A percentile compares a stretch with the other conserved stretches of the same genome.
These are phyloP conservation scores for Akanthomyces lecanii DNA, from an alignment of 2,329 filamentous ascomycete genomes.

Conservation along the genomic window DNA sequence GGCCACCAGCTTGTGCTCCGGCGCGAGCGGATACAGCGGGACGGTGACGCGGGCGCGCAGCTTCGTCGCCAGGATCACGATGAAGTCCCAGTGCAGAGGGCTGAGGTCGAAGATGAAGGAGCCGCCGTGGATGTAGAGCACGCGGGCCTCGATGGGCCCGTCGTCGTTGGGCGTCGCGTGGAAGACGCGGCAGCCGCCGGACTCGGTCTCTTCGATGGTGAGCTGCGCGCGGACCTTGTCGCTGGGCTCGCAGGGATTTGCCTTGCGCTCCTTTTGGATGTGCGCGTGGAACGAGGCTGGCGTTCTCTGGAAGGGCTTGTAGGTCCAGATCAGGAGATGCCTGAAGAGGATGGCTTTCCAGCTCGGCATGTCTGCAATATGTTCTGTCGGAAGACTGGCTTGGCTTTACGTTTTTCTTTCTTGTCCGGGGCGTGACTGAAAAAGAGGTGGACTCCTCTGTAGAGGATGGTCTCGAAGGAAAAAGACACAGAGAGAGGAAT, in stretches of 20 bases:
- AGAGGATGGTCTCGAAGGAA: too few relatives aligned
- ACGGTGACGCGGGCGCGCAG: slow-evolving; percentile 30
- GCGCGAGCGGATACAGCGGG: slow-evolving; percentile 31
- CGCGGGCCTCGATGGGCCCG: slow-evolving; percentile 25
- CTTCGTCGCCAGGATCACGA: slow-evolving; percentile 26
- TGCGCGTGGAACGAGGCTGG: neutral
- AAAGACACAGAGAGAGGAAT: too few relatives aligned
- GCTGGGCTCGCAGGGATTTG: neutral
- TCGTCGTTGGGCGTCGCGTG: slow-evolving; percentile 28
- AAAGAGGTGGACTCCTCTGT: too few relatives aligned
- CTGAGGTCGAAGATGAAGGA: neutral
- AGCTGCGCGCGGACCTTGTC: slow-evolving; percentile 17
- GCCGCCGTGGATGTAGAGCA: slow-evolving; percentile 9
- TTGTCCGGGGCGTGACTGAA: too few relatives aligned
- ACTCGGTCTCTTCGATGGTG: slow-evolving; percentile 24
- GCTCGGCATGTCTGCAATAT: neutral
- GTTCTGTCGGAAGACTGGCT: too few relatives aligned
- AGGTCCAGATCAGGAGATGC: neutral
- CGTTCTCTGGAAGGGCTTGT: neutral
- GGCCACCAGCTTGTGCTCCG: slow-evolving; percentile 28
- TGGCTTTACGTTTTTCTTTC: too few relatives aligned
- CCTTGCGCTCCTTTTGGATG: neutral
- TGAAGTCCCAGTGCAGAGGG: slow-evolving; percentile 27
- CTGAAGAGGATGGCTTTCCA: neutral
- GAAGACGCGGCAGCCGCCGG: slow-evolving; percentile 24